phyloP scores from a whole-genome alignment of 192 early-diverging fungal species.

The Mycoemilia scoparia region DNA sequence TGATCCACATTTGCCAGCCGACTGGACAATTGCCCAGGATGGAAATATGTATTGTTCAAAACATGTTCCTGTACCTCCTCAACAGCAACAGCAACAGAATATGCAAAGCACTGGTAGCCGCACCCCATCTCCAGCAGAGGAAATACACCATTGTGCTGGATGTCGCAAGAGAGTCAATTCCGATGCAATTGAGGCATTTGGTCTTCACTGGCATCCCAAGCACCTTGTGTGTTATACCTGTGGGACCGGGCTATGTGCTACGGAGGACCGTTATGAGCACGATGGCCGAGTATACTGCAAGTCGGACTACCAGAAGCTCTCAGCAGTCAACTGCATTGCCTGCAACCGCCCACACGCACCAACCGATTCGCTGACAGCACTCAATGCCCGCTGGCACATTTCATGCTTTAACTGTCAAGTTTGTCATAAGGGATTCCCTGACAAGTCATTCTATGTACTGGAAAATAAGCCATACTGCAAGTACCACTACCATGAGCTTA shows the following conservation, averaged over 20 bases:
- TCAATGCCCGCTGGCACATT: constrained; percentile 46
- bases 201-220: no score
- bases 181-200: no score
- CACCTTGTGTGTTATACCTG: no score
- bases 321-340: constrained; percentile 5
- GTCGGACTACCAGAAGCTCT: constrained; percentile 10
- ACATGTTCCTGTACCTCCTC: no score
- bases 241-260: constrained; percentile 9
- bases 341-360: constrained; percentile 12
- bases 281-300: constrained; percentile 20
- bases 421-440: constrained; percentile 46
- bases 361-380: constrained; percentile 31
- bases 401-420: constrained; percentile 42
- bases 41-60: no score
- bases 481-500: constrained; percentile 72
- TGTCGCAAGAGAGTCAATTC: no score
- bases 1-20: no score
- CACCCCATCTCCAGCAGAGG: no score
- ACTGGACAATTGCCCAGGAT: no score
- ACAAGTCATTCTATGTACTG: constrained; percentile 70
- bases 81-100: no score
- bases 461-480: constrained; percentile 67
- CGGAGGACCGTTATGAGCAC: constrained; percentile 20
- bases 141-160: no score
- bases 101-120: no score